Conservation (phyloP, 2,329 filamentous ascomycete species). For the Xylariales sp. region DNA sequence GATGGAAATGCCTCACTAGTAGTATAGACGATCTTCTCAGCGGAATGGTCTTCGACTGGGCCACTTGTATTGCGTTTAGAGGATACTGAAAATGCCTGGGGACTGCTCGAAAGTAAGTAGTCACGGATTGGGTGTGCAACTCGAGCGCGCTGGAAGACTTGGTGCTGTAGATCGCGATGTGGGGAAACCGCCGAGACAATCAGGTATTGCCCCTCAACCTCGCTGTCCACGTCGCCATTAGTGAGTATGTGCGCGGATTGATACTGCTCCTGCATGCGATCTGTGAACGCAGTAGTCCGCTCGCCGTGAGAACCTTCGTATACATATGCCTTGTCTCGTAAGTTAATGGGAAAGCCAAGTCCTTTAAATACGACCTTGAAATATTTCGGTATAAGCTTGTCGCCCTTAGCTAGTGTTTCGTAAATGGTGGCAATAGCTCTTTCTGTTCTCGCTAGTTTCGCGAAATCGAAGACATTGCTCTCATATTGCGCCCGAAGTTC, state of each 20-base stretch:
- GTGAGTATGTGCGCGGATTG: slow-evolving; percentile 85
- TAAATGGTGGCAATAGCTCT: slow-evolving; percentile 93
- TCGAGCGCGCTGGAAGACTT: slow-evolving; percentile 87
- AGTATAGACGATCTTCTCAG: slow-evolving; percentile 86
- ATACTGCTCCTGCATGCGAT: slow-evolving; percentile 91
- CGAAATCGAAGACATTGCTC: slow-evolving; percentile 87
- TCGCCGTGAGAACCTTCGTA: slow-evolving; percentile 86
- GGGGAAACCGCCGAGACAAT: slow-evolving; percentile 84
- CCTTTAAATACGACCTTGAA: slow-evolving; percentile 93
- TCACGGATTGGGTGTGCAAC: slow-evolving; percentile 87
- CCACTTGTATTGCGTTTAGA: slow-evolving; percentile 76
- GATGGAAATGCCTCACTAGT: slow-evolving; percentile 91
- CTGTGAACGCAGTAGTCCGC: slow-evolving; percentile 82
- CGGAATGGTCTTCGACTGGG: slow-evolving; percentile 76
- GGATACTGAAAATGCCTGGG: slow-evolving; percentile 82
- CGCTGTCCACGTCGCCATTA: slow-evolving; percentile 74
- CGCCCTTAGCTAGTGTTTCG: slow-evolving; percentile 85
- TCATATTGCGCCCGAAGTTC: slow-evolving; percentile 95
- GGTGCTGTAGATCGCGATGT: slow-evolving; percentile 83
- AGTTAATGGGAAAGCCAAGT: slow-evolving; percentile 81
- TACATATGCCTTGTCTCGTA: slow-evolving; percentile 92
- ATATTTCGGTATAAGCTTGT: slow-evolving; percentile 82
- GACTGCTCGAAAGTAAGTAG: slow-evolving; percentile 79
- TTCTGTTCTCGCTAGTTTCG: slow-evolving; percentile 89
- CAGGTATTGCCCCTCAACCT: slow-evolving; percentile 90